These are phyloP conservation scores for Fonsecaea multimorphosa DNA, from an alignment of 2,329 filamentous ascomycete genomes.

Conservation along the genomic window DNA sequence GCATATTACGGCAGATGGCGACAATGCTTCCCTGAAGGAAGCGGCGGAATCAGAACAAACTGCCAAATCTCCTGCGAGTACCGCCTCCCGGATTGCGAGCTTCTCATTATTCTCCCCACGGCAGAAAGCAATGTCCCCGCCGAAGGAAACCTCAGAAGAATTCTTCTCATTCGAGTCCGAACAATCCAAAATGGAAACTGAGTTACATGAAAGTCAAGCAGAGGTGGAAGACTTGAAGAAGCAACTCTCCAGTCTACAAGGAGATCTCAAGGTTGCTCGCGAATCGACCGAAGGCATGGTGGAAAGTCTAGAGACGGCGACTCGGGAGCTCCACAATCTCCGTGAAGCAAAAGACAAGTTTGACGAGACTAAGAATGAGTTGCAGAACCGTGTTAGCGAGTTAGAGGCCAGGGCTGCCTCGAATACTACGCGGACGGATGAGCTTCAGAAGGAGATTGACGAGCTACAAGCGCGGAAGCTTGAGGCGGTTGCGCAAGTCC, in stretches of 20 bases:
- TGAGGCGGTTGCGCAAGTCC: slow-evolving; percentile 50
- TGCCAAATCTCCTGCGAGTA: slow-evolving; percentile 45
- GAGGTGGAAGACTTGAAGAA: slow-evolving; percentile 73
- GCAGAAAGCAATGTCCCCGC: slow-evolving; percentile 43
- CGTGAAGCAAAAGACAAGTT: slow-evolving; percentile 61
- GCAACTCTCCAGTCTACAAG: slow-evolving; percentile 71
- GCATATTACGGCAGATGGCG: not conserved
- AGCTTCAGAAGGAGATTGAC: slow-evolving; percentile 48
- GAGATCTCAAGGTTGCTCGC: slow-evolving; percentile 72
- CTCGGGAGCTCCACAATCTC: slow-evolving; percentile 65
- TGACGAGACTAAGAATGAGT: slow-evolving; percentile 49
- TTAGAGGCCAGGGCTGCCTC: slow-evolving; percentile 45
- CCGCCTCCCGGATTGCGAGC: slow-evolving; percentile 46
- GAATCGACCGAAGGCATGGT: slow-evolving; percentile 73
- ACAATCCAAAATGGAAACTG: slow-evolving; percentile 77
- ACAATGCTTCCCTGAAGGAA: slow-evolving; percentile 25
- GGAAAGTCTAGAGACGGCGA: slow-evolving; percentile 69
- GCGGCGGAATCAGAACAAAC: slow-evolving; percentile 27
- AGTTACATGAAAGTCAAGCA: slow-evolving; percentile 71
- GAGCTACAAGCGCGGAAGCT: slow-evolving; percentile 48
- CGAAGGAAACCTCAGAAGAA: slow-evolving; percentile 63
- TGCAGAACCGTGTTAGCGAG: slow-evolving; percentile 51
- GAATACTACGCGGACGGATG: slow-evolving; percentile 39
- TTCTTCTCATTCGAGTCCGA: slow-evolving; percentile 95
- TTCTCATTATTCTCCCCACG: slow-evolving; percentile 50